Percentiles rank a stretch among this genome's conserved stretches.
These are phyloP conservation scores for Aethionema arabicum DNA, from an alignment of 345 rosid species.

Conservation along the genomic window DNA sequence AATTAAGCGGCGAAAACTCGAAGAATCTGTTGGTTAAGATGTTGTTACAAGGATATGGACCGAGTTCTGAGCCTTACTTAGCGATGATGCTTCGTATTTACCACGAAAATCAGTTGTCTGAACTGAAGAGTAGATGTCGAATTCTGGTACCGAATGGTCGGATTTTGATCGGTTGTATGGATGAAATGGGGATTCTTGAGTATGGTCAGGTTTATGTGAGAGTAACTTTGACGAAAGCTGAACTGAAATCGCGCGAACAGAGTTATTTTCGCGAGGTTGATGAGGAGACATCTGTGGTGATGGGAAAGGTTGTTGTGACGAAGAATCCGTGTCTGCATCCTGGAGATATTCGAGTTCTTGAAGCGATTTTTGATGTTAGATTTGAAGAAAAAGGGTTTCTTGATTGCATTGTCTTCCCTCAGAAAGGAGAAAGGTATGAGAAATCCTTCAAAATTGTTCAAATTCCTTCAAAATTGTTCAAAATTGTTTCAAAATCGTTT, in stretches of 20 bases:
- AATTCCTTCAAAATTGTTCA: not conserved
- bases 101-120: constrained; percentile 60
- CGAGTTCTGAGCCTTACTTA: constrained; percentile 73
- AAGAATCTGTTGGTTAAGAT: constrained; percentile 64
- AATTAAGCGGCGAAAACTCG: constrained; percentile 49
- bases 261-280: constrained; percentile 58
- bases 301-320: constrained; percentile 81
- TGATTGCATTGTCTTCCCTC: constrained; percentile 85
- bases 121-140: constrained; percentile 68
- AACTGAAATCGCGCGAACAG: constrained; percentile 50
- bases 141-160: constrained; percentile 83
- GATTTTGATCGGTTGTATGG: constrained; percentile 83
- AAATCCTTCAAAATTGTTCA: not conserved
- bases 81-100: constrained; percentile 86
- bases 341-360: constrained; percentile 87
- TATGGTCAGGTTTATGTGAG: constrained; percentile 87
- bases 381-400: constrained; percentile 66
- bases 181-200: constrained; percentile 65
- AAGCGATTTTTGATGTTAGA: constrained; percentile 61
- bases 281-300: constrained; percentile 57
- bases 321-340: constrained; percentile 98
- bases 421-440: constrained; percentile 71
- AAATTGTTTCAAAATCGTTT: too few relatives aligned
- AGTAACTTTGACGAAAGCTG: constrained; percentile 65
- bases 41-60: constrained; percentile 73